A percentile compares a stretch with the other conserved stretches of the same genome.
These are phyloP conservation scores for Articulospora tetracladia DNA, from an alignment of 495 filamentous ascomycete genomes.

Conservation along the genomic window DNA sequence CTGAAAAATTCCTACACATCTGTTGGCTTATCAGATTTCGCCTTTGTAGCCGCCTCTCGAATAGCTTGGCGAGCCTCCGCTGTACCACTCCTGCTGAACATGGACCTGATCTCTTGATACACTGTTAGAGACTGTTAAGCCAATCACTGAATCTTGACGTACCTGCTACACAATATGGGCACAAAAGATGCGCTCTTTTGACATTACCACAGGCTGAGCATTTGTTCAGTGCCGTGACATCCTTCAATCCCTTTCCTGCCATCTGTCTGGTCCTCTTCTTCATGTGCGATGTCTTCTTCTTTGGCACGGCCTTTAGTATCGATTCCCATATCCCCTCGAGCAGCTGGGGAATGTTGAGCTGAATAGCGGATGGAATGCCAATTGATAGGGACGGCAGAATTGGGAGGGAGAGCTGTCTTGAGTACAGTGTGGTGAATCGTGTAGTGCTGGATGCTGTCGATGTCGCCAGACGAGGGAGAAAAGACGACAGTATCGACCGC, in stretches of 20 bases:
- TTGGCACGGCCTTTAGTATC: conserved; percentile 87
- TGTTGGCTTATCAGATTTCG: not conserved
- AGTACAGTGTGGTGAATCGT: conserved; percentile 33
- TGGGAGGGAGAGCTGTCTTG: conserved; percentile 36
- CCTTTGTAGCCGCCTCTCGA: not conserved
- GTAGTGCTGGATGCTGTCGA: conserved; percentile 35
- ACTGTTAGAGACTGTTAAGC: not conserved
- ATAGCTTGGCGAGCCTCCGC: not conserved
- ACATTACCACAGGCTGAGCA: conserved; percentile 83
- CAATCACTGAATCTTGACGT: not conserved
- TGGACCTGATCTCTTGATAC: conserved; percentile 30
- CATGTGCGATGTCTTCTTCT: conserved; percentile 98
- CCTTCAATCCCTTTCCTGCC: conserved; percentile 90
- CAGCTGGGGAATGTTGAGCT: conserved; percentile 49
- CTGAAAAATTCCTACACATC: not conserved
- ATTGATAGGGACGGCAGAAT: conserved; percentile 45
- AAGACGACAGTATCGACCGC: conserved; percentile 32
- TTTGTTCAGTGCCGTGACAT: conserved; percentile 77
- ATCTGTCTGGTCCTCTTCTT: conserved; percentile 91
- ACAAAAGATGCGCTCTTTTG: conserved; percentile 86
- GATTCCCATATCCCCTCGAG: conserved; percentile 85
- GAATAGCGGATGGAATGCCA: conserved; percentile 51
- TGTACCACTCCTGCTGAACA: conserved; percentile 14
- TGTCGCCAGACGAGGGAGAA: conserved; percentile 34
- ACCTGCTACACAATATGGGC: conserved; percentile 77